Evolutionary conservation across 306 rosid species (phyloP).

Genomic region (Rubus idaeus): DNA sequence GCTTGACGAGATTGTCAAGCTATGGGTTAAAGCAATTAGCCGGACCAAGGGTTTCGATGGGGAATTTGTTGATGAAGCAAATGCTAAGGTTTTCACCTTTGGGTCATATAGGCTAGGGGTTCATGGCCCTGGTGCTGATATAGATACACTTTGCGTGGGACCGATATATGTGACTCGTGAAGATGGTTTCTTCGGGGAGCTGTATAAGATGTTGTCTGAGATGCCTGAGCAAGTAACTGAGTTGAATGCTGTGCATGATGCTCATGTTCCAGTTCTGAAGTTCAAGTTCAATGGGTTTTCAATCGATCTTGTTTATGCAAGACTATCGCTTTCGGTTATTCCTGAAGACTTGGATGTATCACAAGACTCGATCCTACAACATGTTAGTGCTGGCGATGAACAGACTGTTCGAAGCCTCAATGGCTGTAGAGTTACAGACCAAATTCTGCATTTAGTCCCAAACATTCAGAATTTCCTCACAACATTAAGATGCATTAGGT

Average conservation of each 20-base stretch:
- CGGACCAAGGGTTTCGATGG: constrained; percentile 85
- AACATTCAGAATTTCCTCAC: constrained; percentile 94
- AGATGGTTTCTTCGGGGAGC: constrained; percentile 91
- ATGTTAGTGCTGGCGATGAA: constrained; percentile 60
- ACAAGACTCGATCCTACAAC: constrained; percentile 78
- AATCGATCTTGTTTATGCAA: constrained; percentile 90
- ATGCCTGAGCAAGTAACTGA: constrained; percentile 81
- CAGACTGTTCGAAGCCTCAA: constrained; percentile 96
- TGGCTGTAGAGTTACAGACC: constrained; percentile 94
- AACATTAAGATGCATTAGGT: constrained; percentile 66
- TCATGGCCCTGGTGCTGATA: constrained; percentile 96
- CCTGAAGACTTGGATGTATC: constrained; percentile 92
- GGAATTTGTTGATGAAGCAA: constrained; percentile 85
- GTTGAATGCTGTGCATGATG: constrained; percentile 92
- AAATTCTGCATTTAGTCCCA: constrained; percentile 84
- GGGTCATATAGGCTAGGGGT: constrained; percentile 97
- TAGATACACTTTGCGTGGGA: constrained; percentile 94
- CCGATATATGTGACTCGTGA: constrained; percentile 93
- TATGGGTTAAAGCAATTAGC: constrained; percentile 75
- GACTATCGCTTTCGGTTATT: constrained; percentile 79
- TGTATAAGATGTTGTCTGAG: constrained; percentile 68
- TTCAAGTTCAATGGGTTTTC: constrained; percentile 88
- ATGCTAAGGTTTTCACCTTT: constrained; percentile 93
- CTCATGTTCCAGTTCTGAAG: constrained; percentile 77
- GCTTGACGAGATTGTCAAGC: constrained; percentile 91